phyloP scores from a whole-genome alignment of 2,329 filamentous ascomycete species.

The Pseudogymnoascus sp. region DNA sequence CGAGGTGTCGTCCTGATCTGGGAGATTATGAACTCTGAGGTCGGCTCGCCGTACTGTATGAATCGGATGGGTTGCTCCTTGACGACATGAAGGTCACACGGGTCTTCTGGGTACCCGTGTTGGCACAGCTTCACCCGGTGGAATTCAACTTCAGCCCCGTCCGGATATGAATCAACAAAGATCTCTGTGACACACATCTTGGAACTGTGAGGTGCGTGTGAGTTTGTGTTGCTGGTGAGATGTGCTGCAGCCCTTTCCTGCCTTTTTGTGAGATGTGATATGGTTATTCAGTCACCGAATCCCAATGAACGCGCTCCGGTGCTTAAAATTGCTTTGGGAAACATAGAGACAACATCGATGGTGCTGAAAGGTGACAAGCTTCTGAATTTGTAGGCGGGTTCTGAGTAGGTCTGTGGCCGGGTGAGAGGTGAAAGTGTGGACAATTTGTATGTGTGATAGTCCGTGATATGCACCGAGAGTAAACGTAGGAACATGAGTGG shows the following conservation, averaged over 20 bases:
- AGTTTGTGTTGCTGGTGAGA: constrained; percentile 13
- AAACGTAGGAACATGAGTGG: background rate
- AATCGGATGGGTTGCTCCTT: constrained; percentile 35
- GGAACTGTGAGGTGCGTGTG: constrained; percentile 24
- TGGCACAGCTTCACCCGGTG: constrained; percentile 31
- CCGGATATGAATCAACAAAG: constrained; percentile 39
- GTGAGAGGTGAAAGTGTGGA: background rate
- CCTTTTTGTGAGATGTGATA: background rate
- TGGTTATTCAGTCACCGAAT: background rate
- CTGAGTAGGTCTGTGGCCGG: background rate
- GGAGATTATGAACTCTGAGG: constrained; percentile 31
- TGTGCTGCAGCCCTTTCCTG: constrained; percentile 22
- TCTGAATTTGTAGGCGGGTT: background rate
- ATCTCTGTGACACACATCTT: constrained; percentile 44
- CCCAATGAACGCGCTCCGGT: background rate
- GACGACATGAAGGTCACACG: constrained; percentile 35
- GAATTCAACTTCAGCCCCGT: constrained; percentile 34
- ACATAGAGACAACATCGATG: background rate
- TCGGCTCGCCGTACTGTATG: constrained; percentile 29
- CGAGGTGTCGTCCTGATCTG: constrained; percentile 24
- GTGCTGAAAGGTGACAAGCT: background rate
- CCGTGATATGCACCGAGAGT: background rate
- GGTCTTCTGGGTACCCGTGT: constrained; percentile 31
- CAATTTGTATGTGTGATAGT: background rate
- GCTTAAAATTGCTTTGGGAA: background rate